A percentile compares a stretch with the other conserved stretches of the same genome.
phyloP scores from a whole-genome alignment of 1,284 basidiomycete species.

The Flammula alnicola region DNA sequence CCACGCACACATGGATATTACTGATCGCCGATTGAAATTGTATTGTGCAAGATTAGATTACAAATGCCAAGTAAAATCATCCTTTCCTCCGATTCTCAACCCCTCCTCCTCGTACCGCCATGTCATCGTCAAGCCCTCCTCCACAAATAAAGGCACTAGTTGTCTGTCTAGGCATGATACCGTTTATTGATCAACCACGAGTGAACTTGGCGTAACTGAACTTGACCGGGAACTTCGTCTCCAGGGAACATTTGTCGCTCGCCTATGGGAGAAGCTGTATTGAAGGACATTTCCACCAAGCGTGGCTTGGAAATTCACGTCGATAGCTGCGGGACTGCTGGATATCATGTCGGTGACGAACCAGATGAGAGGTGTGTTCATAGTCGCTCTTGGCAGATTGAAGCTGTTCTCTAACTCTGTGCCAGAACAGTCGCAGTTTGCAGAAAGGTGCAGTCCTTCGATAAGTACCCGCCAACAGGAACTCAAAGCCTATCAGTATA shows the following conservation, averaged over 20 bases:
- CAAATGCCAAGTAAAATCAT: slow-evolving; percentile 3
- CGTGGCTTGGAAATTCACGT: slow-evolving; percentile 67
- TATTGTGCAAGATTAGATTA: slow-evolving; percentile 4
- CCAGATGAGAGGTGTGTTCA: slow-evolving; percentile 69
- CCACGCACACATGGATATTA: slow-evolving; percentile 10
- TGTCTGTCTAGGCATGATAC: slow-evolving; percentile 61
- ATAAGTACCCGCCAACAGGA: neutral
- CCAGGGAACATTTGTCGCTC: slow-evolving; percentile 79
- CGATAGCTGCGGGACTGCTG: slow-evolving; percentile 76
- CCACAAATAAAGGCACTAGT: slow-evolving; percentile 56
- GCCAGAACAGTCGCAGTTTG: slow-evolving; percentile 64
- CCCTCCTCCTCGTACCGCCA: slow-evolving; percentile 10
- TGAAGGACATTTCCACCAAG: slow-evolving; percentile 61
- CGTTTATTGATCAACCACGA: neutral
- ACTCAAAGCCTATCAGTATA: slow-evolving; percentile 44
- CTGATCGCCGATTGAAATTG: slow-evolving; percentile 8
- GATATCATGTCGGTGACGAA: slow-evolving; percentile 72
- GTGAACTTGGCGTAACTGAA: slow-evolving; percentile 4
- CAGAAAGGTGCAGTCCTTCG: slow-evolving; percentile 50
- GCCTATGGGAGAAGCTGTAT: slow-evolving; percentile 81
- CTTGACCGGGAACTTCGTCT: neutral
- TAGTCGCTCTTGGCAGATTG: neutral
- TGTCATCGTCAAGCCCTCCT: slow-evolving; percentile 20
- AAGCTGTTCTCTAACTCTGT: neutral
- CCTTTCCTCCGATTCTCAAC: slow-evolving; percentile 1